These are phyloP conservation scores for Amanita jacksonii DNA, from an alignment of 768 basidiomycete species.

Conservation along the genomic window DNA sequence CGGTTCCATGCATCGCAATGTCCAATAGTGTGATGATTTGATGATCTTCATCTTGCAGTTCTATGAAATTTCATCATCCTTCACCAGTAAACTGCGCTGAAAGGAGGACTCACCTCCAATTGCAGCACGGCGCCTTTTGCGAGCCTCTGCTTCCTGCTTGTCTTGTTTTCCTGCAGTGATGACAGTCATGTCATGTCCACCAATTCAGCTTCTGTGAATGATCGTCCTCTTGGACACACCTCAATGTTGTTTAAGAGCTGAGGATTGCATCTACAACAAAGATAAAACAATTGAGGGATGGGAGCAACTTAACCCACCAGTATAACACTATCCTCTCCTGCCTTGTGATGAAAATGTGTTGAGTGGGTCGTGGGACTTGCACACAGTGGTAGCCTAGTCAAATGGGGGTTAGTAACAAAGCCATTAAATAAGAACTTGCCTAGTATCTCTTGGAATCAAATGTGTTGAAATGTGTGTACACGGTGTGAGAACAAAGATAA, in stretches of 20 bases:
- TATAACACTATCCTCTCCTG: no score
- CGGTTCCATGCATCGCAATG: conserved; percentile 3
- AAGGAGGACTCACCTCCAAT: conserved; percentile 3
- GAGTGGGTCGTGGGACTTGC: no score
- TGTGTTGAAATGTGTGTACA: no score
- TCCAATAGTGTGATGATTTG: conserved; percentile 7
- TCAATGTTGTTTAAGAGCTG: neutral
- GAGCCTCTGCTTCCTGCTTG: neutral
- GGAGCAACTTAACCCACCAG: no score
- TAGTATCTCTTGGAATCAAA: no score
- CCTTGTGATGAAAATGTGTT: no score
- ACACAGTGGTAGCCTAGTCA: no score
- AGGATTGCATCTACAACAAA: conserved; percentile 14
- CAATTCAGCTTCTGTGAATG: neutral
- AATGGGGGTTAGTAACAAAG: no score
- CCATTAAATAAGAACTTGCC: no score
- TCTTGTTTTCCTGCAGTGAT: conserved; percentile 7
- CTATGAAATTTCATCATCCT: neutral
- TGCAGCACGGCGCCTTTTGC: neutral
- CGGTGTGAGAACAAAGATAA: no score
- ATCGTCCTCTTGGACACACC: conserved; percentile 1
- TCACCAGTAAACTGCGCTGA: neutral
- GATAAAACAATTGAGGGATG: no score
- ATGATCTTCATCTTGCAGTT: conserved; percentile 4
- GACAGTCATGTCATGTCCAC: neutral